Evolutionary conservation across 495 filamentous ascomycete species (phyloP).

Genomic region (Penicillium subrubescens): DNA sequence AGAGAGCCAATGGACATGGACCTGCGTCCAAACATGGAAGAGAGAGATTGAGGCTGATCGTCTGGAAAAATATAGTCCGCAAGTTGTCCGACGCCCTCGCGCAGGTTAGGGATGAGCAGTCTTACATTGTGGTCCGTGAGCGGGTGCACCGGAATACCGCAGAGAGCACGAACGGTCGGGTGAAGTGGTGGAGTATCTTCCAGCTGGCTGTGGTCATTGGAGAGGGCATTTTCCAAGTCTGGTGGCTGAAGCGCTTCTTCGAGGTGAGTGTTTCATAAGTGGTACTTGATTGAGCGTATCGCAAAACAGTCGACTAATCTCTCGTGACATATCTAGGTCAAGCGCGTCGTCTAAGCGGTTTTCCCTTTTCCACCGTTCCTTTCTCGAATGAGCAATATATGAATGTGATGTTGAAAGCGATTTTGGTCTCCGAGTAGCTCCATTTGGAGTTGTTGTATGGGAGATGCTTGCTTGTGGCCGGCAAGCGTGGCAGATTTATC

Average conservation of each 20-base stretch:
- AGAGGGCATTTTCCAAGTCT: slow-evolving; percentile 96
- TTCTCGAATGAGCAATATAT: slow-evolving; percentile 14
- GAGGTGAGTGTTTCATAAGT: slow-evolving; percentile 62
- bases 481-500: slow-evolving; percentile 1
- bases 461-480: background rate
- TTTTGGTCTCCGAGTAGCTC: slow-evolving; percentile 5
- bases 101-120: slow-evolving; percentile 95
- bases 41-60: slow-evolving; percentile 12
- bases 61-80: slow-evolving; percentile 60
- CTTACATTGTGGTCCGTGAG: slow-evolving; percentile 94
- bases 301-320: slow-evolving; percentile 10
- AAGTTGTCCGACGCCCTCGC: slow-evolving; percentile 80
- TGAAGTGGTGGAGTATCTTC: slow-evolving; percentile 99
- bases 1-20: background rate
- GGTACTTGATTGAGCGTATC: background rate
- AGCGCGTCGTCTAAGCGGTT: slow-evolving; percentile 44
- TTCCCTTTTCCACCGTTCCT: slow-evolving; percentile 1
- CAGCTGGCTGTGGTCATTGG: slow-evolving; percentile 87
- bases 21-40: background rate
- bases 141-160: slow-evolving; percentile 96
- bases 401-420: slow-evolving; percentile 12
- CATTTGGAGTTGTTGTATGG: slow-evolving; percentile 5
- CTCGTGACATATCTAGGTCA: slow-evolving; percentile 31
- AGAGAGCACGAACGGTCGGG: slow-evolving; percentile 93
- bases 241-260: slow-evolving; percentile 99